Evolutionary conservation across 1,139 yeast genomes (phyloP).

Genomic region (Chernovozyma aurita): DNA sequence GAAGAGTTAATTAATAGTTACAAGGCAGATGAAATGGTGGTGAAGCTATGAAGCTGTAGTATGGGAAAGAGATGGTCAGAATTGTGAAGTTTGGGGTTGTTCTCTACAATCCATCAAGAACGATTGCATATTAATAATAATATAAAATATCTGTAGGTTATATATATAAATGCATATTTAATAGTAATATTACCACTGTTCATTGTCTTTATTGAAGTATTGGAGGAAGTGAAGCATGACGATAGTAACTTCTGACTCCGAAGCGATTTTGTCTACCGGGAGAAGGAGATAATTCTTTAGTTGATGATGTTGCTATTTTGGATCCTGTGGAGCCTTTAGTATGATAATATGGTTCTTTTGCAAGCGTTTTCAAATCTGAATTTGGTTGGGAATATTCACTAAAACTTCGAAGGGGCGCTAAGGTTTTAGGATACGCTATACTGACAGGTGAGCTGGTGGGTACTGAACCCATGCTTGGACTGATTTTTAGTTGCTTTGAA

Average conservation of each 20-base stretch:
- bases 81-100: too few relatives aligned
- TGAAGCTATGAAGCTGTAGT: constrained; percentile 17
- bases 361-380: neutral
- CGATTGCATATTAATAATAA: too few relatives aligned
- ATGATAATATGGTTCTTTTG: neutral
- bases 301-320: constrained; percentile 2
- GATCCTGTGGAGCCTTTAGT: neutral
- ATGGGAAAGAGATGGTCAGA: too few relatives aligned
- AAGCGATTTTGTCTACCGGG: constrained; percentile 10
- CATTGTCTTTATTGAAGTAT: too few relatives aligned
- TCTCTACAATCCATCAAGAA: too few relatives aligned
- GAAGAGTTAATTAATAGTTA: constrained; percentile 35
- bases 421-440: neutral
- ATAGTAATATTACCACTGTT: too few relatives aligned
- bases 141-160: too few relatives aligned
- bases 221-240: constrained; percentile 5
- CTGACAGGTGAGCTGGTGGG: too few relatives aligned
- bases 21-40: constrained; percentile 34
- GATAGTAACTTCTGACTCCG: constrained; percentile 5
- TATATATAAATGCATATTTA: too few relatives aligned
- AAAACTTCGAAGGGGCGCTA: neutral
- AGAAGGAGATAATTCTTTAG: constrained; percentile 5
- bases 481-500: too few relatives aligned
- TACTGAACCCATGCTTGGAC: too few relatives aligned
- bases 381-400: neutral